Evolutionary conservation across 495 filamentous ascomycete species (phyloP).

Genomic region (Trichoderma parareesei): DNA sequence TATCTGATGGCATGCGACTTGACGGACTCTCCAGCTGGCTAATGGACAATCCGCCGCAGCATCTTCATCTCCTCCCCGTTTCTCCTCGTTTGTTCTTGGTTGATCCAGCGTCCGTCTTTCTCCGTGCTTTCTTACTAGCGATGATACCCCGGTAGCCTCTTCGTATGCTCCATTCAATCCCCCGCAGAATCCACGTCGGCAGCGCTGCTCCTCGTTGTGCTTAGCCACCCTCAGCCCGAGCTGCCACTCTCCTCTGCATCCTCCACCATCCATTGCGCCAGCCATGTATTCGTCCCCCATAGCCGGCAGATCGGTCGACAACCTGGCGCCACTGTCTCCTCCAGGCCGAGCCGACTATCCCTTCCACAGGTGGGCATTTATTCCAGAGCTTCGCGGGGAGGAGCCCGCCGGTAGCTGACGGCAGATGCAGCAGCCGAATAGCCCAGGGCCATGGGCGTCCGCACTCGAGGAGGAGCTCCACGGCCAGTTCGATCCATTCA

Average conservation of each 20-base stretch:
- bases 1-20: constrained; percentile 2
- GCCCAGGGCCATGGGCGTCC: constrained; percentile 17
- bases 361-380: constrained; percentile 36
- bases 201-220: background rate
- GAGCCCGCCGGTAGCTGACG: constrained; percentile 16
- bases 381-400: background rate
- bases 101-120: background rate
- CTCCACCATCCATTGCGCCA: constrained; percentile 7
- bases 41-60: background rate
- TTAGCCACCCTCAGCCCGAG: background rate
- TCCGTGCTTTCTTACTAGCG: constrained; percentile 8
- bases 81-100: background rate
- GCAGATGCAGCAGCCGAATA: constrained; percentile 20
- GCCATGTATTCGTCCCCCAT: constrained; percentile 57
- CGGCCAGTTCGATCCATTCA: constrained; percentile 79
- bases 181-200: background rate
- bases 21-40: background rate
- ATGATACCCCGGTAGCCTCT: constrained; percentile 27
- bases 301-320: constrained; percentile 65
- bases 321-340: constrained; percentile 47
- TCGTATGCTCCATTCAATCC: background rate
- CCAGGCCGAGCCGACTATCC: constrained; percentile 51
- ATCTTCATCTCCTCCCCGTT: background rate
- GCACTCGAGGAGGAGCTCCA: constrained; percentile 60
- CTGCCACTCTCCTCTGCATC: background rate